Evolutionary conservation across 2,329 filamentous ascomycete genomes (phyloP).

Genomic region (Tolypocladium tropicale): DNA sequence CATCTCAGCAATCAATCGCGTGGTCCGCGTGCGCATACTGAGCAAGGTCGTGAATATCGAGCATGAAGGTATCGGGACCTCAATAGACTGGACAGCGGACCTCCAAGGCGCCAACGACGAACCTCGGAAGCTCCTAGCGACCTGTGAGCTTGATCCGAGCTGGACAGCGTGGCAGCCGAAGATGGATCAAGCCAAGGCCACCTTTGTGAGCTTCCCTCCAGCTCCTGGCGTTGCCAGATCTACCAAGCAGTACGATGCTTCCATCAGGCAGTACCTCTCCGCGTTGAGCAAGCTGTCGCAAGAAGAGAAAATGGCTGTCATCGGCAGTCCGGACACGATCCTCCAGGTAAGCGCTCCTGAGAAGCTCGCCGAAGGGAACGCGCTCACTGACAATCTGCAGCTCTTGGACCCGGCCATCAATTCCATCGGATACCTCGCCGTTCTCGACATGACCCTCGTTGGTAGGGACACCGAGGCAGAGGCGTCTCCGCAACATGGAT

Average conservation of each 20-base stretch:
- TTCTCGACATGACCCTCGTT: slow-evolving; percentile 32
- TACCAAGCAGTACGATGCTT: slow-evolving; percentile 27
- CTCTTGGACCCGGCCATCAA: slow-evolving; percentile 35
- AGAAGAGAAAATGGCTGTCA: slow-evolving; percentile 20
- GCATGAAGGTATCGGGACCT: not conserved
- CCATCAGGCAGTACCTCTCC: slow-evolving; percentile 25
- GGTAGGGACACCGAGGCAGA: slow-evolving; percentile 16
- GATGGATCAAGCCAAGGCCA: slow-evolving; percentile 18
- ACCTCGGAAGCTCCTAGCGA: not conserved
- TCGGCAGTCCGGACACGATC: slow-evolving; percentile 23
- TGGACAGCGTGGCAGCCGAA: slow-evolving; percentile 3
- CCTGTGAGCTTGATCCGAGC: not conserved
- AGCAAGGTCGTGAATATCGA: not conserved
- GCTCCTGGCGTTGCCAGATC: slow-evolving; percentile 13
- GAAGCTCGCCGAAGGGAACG: too few relatives aligned
- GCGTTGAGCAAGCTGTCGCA: slow-evolving; percentile 27
- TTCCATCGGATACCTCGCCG: slow-evolving; percentile 39
- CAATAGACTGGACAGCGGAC: not conserved
- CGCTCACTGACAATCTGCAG: slow-evolving; percentile 16
- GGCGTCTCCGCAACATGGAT: slow-evolving; percentile 13
- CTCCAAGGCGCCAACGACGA: not conserved
- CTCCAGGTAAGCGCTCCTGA: slow-evolving; percentile 24
- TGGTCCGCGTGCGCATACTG: not conserved
- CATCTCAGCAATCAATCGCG: not conserved
- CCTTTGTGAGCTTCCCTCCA: slow-evolving; percentile 33